Evolutionary conservation across 2,329 filamentous ascomycete genomes (phyloP).

Genomic region (Colletotrichum spinosum): DNA sequence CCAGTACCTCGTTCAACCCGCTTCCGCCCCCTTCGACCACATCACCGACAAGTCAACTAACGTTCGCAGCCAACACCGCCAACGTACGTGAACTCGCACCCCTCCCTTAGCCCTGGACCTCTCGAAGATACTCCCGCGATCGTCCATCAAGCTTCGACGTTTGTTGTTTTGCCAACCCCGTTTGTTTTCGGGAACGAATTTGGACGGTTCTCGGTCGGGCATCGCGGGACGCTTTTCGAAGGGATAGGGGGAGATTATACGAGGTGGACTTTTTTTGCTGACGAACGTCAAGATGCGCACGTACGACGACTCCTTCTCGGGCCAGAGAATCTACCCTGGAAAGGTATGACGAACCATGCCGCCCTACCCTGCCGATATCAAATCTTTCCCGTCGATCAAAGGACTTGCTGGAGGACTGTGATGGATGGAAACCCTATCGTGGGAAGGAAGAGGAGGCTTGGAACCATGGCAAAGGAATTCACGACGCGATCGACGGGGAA

Average conservation of each 20-base stretch:
- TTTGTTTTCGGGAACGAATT: too few relatives aligned
- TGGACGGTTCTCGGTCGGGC: too few relatives aligned
- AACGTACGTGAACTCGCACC: conserved; percentile 28
- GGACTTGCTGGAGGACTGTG: background rate
- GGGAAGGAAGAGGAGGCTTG: too few relatives aligned
- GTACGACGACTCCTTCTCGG: conserved; percentile 75
- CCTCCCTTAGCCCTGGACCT: background rate
- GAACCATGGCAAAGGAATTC: background rate
- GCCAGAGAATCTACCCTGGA: conserved; percentile 75
- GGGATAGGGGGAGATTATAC: background rate
- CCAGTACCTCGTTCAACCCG: conserved; percentile 14
- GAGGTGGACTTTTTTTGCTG: background rate
- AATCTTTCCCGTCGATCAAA: conserved; percentile 21
- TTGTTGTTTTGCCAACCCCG: too few relatives aligned
- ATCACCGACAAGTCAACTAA: conserved; percentile 37
- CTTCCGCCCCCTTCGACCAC: conserved; percentile 22
- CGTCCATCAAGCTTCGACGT: too few relatives aligned
- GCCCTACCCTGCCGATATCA: background rate
- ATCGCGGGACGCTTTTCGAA: background rate
- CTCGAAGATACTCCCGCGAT: too few relatives aligned
- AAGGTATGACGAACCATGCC: conserved; percentile 63
- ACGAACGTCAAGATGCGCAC: conserved; percentile 67
- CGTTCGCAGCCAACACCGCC: conserved; percentile 37
- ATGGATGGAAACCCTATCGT: background rate
- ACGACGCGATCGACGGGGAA: conserved; percentile 14